A percentile compares a stretch with the other conserved stretches of the same genome.
Evolutionary conservation across 306 rosid species (phyloP).

Genomic region (Vigna trinervia): DNA sequence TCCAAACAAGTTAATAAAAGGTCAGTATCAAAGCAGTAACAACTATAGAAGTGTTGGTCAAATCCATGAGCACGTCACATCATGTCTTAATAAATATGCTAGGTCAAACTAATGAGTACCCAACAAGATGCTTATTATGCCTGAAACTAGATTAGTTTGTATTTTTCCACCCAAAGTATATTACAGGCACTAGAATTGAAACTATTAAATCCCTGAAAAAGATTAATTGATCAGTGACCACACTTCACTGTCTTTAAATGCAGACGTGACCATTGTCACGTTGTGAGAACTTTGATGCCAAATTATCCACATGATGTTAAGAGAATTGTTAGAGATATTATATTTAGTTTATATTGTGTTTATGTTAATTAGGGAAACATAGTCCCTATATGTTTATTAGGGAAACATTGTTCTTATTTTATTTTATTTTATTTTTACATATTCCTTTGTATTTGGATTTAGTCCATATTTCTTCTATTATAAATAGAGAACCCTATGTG

Average conservation of each 20-base stretch:
- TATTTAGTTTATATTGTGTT: no score
- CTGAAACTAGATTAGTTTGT: constrained; percentile 35
- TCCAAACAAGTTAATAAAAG: constrained; percentile 36
- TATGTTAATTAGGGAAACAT: no score
- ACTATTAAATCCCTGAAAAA: constrained; percentile 34
- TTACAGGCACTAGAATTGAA: constrained; percentile 11
- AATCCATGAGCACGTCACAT: constrained; percentile 7
- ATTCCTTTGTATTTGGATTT: no score
- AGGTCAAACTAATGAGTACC: constrained; percentile 30
- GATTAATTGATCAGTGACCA: not conserved
- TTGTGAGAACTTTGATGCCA: constrained; percentile 19
- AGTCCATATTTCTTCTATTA: no score
- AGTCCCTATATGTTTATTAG: no score
- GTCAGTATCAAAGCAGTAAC: constrained; percentile 28
- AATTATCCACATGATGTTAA: constrained; percentile 35
- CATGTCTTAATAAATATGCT: constrained; percentile 24
- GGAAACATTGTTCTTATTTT: no score
- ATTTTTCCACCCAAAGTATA: constrained; percentile 19
- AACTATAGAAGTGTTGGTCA: constrained; percentile 11
- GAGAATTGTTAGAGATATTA: not conserved
- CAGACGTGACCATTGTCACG: not conserved
- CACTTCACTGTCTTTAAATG: constrained; percentile 5
- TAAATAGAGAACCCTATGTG: no score
- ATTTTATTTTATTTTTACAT: no score
- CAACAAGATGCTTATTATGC: constrained; percentile 31